Evolutionary conservation across 495 filamentous ascomycete genomes (phyloP).

Genomic region (Penicilliopsis zonata): DNA sequence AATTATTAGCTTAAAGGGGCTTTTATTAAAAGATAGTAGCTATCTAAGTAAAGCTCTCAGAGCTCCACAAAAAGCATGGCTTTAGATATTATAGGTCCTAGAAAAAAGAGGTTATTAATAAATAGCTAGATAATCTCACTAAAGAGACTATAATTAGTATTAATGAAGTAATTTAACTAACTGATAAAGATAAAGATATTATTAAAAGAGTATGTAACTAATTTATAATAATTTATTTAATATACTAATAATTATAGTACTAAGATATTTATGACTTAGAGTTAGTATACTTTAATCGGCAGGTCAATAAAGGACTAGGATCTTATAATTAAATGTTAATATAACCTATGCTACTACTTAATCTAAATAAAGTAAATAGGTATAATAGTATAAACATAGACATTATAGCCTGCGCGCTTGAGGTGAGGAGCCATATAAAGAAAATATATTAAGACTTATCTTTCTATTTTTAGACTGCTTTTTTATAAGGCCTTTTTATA

Average conservation of each 20-base stretch:
- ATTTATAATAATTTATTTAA: constrained; percentile 7
- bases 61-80: constrained; percentile 11
- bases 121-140: constrained; percentile 14
- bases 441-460: too few species aligned
- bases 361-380: too few species aligned
- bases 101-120: constrained; percentile 9
- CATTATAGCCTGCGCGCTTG: too few species aligned
- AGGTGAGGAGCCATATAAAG: too few species aligned
- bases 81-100: constrained; percentile 6
- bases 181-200: constrained; percentile 16
- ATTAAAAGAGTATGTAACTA: constrained; percentile 2
- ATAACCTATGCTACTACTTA: too few species aligned
- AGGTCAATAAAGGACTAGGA: constrained; percentile 1
- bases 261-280: constrained; percentile 5
- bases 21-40: too few species aligned
- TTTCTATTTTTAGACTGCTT: too few species aligned
- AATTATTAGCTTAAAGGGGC: constrained; percentile 5
- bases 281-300: constrained; percentile 6
- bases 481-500: too few species aligned
- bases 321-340: too few species aligned
- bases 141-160: constrained; percentile 21
- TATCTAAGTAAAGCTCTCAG: too few species aligned
- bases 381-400: too few species aligned
- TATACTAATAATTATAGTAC: constrained; percentile 6
- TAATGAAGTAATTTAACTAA: constrained; percentile 9